Evolutionary conservation across 371 early-diverging fungal genomes (phyloP), one percentile per base, ranked within the genome.

Genomic region (Coemansia sp.): DNA sequence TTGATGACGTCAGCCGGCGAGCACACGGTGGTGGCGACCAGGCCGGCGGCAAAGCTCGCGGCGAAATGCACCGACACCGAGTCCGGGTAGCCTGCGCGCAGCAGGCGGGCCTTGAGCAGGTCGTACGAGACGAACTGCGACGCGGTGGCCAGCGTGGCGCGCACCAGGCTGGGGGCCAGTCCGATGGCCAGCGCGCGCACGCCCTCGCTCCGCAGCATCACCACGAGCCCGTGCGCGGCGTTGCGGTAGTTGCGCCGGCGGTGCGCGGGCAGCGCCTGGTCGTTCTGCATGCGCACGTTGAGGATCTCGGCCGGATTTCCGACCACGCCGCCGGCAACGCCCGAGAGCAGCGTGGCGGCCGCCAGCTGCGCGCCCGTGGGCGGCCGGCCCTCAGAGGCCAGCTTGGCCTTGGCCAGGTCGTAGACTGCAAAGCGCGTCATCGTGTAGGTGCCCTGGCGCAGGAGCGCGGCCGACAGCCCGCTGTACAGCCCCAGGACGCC

Each of bases 1-100:
- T 94, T 94, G 48, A 93, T 78, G 9, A 94, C 94, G 78, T 94
- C 95, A 32, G 90, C 80, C 6, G 93, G 92, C 10, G 91, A 87
- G 64, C 89, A 90, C 3, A 85, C 88, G 4, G 95, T 93, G 4
- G 95, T 94, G 7, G 94, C 94, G 4, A 93, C 86, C 29, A 94
- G 78, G 16, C 91, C 93, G 50, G 93, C 91, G 16, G 87, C 64
- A 2, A 90, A 75, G 77, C 91, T 90, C 5, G 90, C 83, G 6
- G 80, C 64, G 60, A 93, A 90, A 68, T 94, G 93, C 44, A 88
- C 83, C 5, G 57, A 33, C 16, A 88, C 56, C 55, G 85, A 83
- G 60, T 93, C 92, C 5, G 80, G 70, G 14, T 83, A 80, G 6
- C 72, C 72, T 8, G 57, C 64, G 5, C 67, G 64, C 44, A 91